A percentile compares a stretch with the other conserved stretches of the same genome.
Evolutionary conservation across 2,329 filamentous ascomycete genomes (phyloP).

Genomic region (Leptoxyphium fumago): DNA sequence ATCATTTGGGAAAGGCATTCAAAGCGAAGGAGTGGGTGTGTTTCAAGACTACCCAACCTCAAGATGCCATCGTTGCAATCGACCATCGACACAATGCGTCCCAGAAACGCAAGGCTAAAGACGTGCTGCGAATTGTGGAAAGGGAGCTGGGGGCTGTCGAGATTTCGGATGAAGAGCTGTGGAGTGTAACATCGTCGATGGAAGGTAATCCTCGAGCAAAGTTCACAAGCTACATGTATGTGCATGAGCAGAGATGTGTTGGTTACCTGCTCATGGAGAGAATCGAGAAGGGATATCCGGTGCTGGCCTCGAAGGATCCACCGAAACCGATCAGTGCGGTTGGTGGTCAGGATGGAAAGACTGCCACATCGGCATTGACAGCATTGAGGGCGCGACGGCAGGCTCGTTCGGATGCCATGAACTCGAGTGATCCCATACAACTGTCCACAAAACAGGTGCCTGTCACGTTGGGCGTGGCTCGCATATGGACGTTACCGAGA

Average conservation of each 20-base stretch:
- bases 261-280: constrained; percentile 47
- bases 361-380: constrained; percentile 8
- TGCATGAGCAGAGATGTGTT: constrained; percentile 46
- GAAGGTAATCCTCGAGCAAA: constrained; percentile 19
- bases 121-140: constrained; percentile 44
- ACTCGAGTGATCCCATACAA: constrained; percentile 7
- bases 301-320: constrained; percentile 23
- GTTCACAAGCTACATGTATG: constrained; percentile 37
- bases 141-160: constrained; percentile 46
- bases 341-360: constrained; percentile 7
- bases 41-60: neutral
- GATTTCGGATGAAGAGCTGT: constrained; percentile 42
- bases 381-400: constrained; percentile 12
- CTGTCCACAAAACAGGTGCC: constrained; percentile 12
- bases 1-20: constrained; percentile 40
- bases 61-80: constrained; percentile 35
- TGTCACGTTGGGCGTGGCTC: constrained; percentile 46
- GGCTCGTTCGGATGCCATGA: constrained; percentile 5
- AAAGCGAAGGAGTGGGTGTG: neutral
- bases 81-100: constrained; percentile 38
- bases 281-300: constrained; percentile 41
- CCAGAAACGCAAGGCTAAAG: constrained; percentile 39
- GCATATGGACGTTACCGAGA: constrained; percentile 48
- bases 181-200: constrained; percentile 27
- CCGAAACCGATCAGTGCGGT: neutral